These are phyloP conservation scores for Phytopythium vexans DNA, from an alignment of 352 stramenopile genomes.

Conservation along the genomic window DNA sequence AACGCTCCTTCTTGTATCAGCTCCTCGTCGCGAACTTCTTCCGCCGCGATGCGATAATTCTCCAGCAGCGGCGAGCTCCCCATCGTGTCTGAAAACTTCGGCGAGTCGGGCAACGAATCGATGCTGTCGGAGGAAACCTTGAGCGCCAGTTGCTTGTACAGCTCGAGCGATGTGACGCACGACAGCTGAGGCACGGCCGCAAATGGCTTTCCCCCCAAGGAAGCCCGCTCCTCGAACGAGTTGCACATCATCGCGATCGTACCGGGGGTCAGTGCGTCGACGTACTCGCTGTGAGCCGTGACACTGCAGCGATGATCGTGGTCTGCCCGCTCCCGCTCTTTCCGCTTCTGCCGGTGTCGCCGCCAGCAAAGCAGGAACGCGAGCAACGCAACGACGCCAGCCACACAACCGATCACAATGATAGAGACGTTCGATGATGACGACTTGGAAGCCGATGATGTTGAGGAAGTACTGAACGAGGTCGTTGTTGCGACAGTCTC, in stretches of 20 bases:
- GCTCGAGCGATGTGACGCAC: slow-evolving; percentile 26
- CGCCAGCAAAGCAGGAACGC: slow-evolving; percentile 13
- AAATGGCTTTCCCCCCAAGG: slow-evolving; percentile 17
- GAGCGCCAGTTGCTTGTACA: slow-evolving; percentile 14
- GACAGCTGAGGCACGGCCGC: slow-evolving; percentile 24
- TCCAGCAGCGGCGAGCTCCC: slow-evolving; percentile 10
- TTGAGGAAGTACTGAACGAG: neutral
- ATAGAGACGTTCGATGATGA: slow-evolving; percentile 1
- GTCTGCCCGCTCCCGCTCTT: slow-evolving; percentile 16
- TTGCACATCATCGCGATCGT: slow-evolving; percentile 23
- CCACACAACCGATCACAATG: slow-evolving; percentile 11
- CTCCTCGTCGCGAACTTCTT: slow-evolving; percentile 19
- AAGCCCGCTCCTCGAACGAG: slow-evolving; percentile 5
- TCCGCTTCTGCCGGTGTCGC: slow-evolving; percentile 10
- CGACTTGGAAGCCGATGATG: neutral
- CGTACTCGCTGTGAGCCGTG: slow-evolving; percentile 19
- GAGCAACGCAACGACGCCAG: slow-evolving; percentile 10
- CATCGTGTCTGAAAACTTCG: slow-evolving; percentile 13
- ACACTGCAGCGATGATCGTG: slow-evolving; percentile 1
- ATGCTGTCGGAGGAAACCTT: neutral
- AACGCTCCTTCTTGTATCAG: slow-evolving; percentile 30
- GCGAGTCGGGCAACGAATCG: slow-evolving; percentile 2
- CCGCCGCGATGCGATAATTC: slow-evolving; percentile 19
- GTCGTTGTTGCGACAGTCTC: neutral
- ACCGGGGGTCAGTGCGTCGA: slow-evolving; percentile 27